phyloP scores from a whole-genome alignment of 129 eudicot genomes.

The Chrysanthemum seticuspe region DNA sequence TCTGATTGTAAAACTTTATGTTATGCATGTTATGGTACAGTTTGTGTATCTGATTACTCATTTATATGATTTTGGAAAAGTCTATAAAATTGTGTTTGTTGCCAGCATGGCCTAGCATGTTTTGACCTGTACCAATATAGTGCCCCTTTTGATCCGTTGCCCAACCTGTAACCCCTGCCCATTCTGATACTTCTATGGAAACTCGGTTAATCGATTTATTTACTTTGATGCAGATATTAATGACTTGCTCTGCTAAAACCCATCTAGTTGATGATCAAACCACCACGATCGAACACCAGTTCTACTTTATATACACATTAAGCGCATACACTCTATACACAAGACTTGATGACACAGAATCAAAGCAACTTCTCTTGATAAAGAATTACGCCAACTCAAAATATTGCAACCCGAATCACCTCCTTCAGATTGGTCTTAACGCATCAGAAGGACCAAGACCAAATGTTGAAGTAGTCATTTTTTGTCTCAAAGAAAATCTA shows the following conservation, averaged over 20 bases:
- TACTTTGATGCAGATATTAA: constrained; percentile 53
- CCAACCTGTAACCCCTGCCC: background rate
- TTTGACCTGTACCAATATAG: background rate
- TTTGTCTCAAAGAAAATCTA: constrained; percentile 40
- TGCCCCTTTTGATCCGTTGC: background rate
- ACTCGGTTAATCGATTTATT: background rate
- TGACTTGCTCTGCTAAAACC: constrained; percentile 31
- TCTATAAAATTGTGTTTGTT: background rate
- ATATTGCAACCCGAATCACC: constrained; percentile 64
- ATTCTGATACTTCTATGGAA: background rate
- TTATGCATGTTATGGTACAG: background rate
- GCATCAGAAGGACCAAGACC: constrained; percentile 72
- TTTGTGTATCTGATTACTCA: no score
- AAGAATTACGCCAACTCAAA: constrained; percentile 68
- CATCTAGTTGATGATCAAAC: constrained; percentile 41
- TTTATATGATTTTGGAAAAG: background rate
- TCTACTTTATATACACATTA: constrained; percentile 67
- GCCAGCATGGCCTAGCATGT: background rate
- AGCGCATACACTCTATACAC: constrained; percentile 72
- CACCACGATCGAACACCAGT: constrained; percentile 49
- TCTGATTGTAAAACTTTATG: background rate
- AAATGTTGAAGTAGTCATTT: constrained; percentile 72
- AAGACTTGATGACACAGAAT: constrained; percentile 53
- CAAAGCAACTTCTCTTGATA: constrained; percentile 60
- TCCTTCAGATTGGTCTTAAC: constrained; percentile 72